phyloP scores from a whole-genome alignment of 805 yeast species.

The Nakazawaea pomicola region DNA sequence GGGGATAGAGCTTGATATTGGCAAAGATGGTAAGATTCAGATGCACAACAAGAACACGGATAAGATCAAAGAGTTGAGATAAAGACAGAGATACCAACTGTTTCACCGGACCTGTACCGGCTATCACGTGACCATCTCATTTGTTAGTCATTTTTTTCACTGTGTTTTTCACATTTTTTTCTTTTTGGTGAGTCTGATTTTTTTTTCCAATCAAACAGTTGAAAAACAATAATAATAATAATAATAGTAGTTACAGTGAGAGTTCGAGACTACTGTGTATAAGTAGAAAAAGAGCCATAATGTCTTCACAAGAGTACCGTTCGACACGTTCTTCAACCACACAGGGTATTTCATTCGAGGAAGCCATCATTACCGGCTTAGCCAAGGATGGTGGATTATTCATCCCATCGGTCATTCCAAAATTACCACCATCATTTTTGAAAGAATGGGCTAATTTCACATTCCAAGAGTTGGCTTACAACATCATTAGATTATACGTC shows the following conservation, averaged over 20 bases:
- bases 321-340: constrained; percentile 64
- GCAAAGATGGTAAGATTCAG: constrained; percentile 62
- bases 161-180: too few relatives aligned
- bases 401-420: constrained; percentile 80
- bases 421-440: constrained; percentile 48
- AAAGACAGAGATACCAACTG: too few relatives aligned
- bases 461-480: constrained; percentile 83
- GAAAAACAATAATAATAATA: too few relatives aligned
- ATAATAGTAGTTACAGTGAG: not conserved
- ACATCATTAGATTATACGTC: constrained; percentile 79
- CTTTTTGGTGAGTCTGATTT: too few relatives aligned
- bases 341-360: constrained; percentile 65
- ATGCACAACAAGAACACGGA: constrained; percentile 32
- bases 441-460: constrained; percentile 66
- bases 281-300: constrained; percentile 1
- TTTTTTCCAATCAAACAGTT: too few relatives aligned
- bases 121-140: constrained; percentile 1
- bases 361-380: constrained; percentile 81
- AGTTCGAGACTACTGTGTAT: too few relatives aligned
- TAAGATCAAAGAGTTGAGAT: constrained; percentile 10
- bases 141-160: too few relatives aligned
- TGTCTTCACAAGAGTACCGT: constrained; percentile 58
- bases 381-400: constrained; percentile 97
- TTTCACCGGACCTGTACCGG: not conserved
- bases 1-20: constrained; percentile 71